Base-by-base conservation (phyloP, 2,329 filamentous ascomycete species). In the Colletotrichum falcatum region DNA sequence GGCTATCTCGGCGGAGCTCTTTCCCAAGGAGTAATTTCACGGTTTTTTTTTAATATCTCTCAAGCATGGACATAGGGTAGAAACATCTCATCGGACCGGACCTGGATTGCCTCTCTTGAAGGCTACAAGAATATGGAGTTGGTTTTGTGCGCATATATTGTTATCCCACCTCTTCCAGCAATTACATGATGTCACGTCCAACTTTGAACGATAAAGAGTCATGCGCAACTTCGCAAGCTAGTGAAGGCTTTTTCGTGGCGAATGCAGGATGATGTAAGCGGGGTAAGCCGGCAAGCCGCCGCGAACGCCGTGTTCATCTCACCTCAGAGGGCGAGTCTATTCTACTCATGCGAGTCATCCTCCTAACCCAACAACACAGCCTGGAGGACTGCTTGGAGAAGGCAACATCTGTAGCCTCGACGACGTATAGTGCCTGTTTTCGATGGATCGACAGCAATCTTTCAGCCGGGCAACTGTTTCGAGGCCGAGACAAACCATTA, bases 11-110 rank as follows among this genome's bases (percentile, higher is more conserved):
- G 59, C 51, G 48, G 70, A 71, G 16, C 56, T 74, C 14, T 75
- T 73, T 26, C 74, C 74, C 11, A 75, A 74, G 65, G 74, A 74
- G 60, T 75, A 49, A 72, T 37, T 33, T 37, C 7, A 46, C 11
- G 8, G 16, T 56, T 54, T 1, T 23, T 11, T 35, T 54, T 28
- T 14, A 23, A 18, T 16, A 37, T 58, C 5, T 30, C 51, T 44
- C 7, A 23, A 48, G 23, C 42, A 35, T 59, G 53, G 35, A 37
- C 26, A 20, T 46, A 39, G 30, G 54, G 44, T 46, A 65, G 61
- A 46, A 26, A 69, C 23, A 60, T 65, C 51, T 65, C 51, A 58
- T 11, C 23, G 44, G 30, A 46, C 16, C 16, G 18, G 61, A 37
- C 51, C 54, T 46, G 49, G 66, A 54, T 69, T 46, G 53, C 28